Evolutionary conservation across 495 filamentous ascomycete genomes (phyloP).

Genomic region (Aspergillus bertholletiae): DNA sequence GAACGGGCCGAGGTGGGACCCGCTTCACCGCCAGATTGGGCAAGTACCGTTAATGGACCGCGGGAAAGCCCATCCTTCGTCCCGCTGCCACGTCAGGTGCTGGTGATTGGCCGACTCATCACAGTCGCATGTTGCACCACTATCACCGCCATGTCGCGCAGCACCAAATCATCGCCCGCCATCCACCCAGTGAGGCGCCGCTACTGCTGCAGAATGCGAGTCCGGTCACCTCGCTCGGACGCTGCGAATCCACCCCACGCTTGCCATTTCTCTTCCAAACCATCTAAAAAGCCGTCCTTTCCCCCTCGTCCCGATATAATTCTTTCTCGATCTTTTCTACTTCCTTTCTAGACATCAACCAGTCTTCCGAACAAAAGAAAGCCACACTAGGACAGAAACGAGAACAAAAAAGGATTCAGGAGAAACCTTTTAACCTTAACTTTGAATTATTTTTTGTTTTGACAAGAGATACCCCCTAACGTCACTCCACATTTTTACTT

Average conservation of each 20-base stretch:
- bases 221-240: conserved; percentile 34
- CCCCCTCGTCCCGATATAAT: conserved; percentile 13
- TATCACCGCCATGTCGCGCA: conserved; percentile 32
- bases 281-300: conserved; percentile 29
- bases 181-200: conserved; percentile 26
- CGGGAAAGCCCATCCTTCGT: neutral
- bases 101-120: conserved; percentile 11
- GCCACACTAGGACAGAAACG: neutral
- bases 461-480: neutral
- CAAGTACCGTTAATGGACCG: conserved; percentile 7
- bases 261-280: conserved; percentile 7
- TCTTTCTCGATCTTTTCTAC: conserved; percentile 11
- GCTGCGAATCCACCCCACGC: conserved; percentile 16
- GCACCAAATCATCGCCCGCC: conserved; percentile 22
- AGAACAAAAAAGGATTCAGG: neutral
- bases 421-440: conserved; percentile 3
- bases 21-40: conserved; percentile 33
- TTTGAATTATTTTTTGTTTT: neutral
- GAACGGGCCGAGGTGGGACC: neutral
- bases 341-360: conserved; percentile 2
- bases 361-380: neutral
- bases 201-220: conserved; percentile 26
- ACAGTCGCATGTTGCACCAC: conserved; percentile 16
- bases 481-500: neutral
- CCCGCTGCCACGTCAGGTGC: conserved; percentile 20